Evolutionary conservation across 441 rosid species (phyloP).

Genomic region (Populus hybrid): DNA sequence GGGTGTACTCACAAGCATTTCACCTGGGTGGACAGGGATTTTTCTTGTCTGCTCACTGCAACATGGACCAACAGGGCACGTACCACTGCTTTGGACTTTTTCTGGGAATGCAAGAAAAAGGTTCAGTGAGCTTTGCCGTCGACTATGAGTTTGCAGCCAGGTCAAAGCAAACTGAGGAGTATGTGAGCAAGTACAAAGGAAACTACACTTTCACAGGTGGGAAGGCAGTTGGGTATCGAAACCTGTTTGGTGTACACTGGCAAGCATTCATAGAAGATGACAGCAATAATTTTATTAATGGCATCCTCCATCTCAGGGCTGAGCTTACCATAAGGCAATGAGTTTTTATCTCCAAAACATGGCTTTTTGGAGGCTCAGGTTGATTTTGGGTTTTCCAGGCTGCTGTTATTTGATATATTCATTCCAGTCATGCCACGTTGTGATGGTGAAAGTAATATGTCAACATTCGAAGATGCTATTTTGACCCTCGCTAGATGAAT

Average conservation of each 20-base stretch:
- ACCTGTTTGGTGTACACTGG: too few species aligned
- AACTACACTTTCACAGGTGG: too few species aligned
- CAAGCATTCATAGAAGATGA: too few species aligned
- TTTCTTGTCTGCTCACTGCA: conserved; percentile 67
- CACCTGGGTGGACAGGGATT: conserved; percentile 79
- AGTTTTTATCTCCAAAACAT: conserved; percentile 3
- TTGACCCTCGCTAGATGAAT: background rate
- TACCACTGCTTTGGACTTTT: conserved; percentile 72
- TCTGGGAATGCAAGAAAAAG: conserved; percentile 68
- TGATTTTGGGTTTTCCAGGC: background rate
- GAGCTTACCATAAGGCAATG: conserved; percentile 68
- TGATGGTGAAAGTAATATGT: background rate
- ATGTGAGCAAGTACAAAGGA: too few species aligned
- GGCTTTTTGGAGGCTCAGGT: background rate
- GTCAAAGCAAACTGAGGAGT: too few species aligned
- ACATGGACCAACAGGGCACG: conserved; percentile 65
- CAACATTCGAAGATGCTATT: background rate
- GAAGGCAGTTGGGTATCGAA: too few species aligned
- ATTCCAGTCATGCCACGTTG: background rate
- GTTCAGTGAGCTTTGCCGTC: conserved; percentile 53
- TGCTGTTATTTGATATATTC: background rate
- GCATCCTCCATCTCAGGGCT: conserved; percentile 20
- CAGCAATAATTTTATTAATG: too few species aligned
- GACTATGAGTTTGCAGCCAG: background rate
- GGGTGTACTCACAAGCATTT: conserved; percentile 67